Conservation (phyloP, 2,329 filamentous ascomycete species). For the Penicillium paneum region DNA sequence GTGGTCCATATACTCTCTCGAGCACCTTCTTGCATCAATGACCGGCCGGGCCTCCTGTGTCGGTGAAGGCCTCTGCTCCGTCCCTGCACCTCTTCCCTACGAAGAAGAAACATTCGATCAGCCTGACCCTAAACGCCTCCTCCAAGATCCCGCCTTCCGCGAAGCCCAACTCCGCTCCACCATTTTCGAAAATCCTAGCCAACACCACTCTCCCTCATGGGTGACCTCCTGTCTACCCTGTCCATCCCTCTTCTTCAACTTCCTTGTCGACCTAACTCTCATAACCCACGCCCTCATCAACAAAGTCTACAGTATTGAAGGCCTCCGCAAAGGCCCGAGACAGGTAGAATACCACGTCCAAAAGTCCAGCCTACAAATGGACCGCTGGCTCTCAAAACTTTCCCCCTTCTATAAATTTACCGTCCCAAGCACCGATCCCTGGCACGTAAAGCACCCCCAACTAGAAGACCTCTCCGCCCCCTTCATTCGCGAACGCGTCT, state of each 20-base stretch:
- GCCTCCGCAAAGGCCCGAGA: constrained; percentile 28
- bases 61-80: constrained; percentile 37
- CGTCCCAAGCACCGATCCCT: constrained; percentile 18
- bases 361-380: constrained; percentile 30
- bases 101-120: constrained; percentile 37
- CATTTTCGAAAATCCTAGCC: constrained; percentile 23
- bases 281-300: constrained; percentile 39
- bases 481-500: constrained; percentile 31
- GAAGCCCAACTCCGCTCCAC: constrained; percentile 26
- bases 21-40: constrained; percentile 42
- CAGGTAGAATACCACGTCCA: constrained; percentile 35
- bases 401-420: constrained; percentile 35
- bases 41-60: constrained; percentile 43
- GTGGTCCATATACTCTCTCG: constrained; percentile 44
- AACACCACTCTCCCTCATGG: constrained; percentile 18
- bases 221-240: constrained; percentile 26
- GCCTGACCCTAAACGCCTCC: constrained; percentile 23
- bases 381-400: constrained; percentile 37
- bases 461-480: constrained; percentile 12
- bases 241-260: constrained; percentile 38
- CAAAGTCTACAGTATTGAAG: constrained; percentile 40
- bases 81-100: constrained; percentile 36
- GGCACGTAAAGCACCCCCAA: constrained; percentile 22
- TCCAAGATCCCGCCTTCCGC: constrained; percentile 22
- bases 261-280: constrained; percentile 36